Percentiles rank a stretch among this genome's conserved stretches.
phyloP scores from a whole-genome alignment of 352 stramenopile genomes.

The Saprolegnia parasitica region DNA sequence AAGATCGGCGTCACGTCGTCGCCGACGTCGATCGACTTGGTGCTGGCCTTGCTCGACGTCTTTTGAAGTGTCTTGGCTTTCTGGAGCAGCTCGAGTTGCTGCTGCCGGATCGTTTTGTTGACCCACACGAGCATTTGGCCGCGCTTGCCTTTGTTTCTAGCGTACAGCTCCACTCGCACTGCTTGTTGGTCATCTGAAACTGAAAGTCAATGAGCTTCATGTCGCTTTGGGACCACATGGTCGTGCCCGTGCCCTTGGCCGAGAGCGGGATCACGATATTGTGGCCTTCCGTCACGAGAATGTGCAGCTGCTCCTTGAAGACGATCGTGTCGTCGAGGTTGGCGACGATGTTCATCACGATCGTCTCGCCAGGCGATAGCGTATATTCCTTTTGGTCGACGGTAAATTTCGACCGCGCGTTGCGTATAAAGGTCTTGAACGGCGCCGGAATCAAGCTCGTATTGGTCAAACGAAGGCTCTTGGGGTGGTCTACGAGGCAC shows the following conservation, averaged over 20 bases:
- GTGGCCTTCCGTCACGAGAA: slow-evolving; percentile 89
- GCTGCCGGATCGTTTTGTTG: slow-evolving; percentile 71
- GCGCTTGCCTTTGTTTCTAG: slow-evolving; percentile 94
- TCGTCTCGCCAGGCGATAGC: slow-evolving; percentile 68
- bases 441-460: slow-evolving; percentile 82
- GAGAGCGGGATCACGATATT: slow-evolving; percentile 84
- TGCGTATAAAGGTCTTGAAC: slow-evolving; percentile 93
- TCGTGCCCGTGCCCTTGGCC: slow-evolving; percentile 91
- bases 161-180: slow-evolving; percentile 89
- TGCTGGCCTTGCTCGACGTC: slow-evolving; percentile 2
- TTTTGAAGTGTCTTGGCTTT: slow-evolving; percentile 34
- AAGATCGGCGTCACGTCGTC: slow-evolving; percentile 67
- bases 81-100: slow-evolving; percentile 32
- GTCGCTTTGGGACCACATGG: slow-evolving; percentile 89
- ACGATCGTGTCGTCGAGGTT: slow-evolving; percentile 91
- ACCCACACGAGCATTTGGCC: slow-evolving; percentile 89
- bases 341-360: slow-evolving; percentile 75
- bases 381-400: slow-evolving; percentile 87
- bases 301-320: slow-evolving; percentile 92
- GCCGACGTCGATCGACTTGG: slow-evolving; percentile 29
- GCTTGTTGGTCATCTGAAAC: slow-evolving; percentile 84
- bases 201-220: slow-evolving; percentile 89
- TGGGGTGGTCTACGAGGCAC: slow-evolving; percentile 82
- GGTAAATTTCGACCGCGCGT: slow-evolving; percentile 86
- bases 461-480: slow-evolving; percentile 82